Base-by-base conservation (phyloP, 140 eudicot genomes). In the Bidens hawaiensis region DNA sequence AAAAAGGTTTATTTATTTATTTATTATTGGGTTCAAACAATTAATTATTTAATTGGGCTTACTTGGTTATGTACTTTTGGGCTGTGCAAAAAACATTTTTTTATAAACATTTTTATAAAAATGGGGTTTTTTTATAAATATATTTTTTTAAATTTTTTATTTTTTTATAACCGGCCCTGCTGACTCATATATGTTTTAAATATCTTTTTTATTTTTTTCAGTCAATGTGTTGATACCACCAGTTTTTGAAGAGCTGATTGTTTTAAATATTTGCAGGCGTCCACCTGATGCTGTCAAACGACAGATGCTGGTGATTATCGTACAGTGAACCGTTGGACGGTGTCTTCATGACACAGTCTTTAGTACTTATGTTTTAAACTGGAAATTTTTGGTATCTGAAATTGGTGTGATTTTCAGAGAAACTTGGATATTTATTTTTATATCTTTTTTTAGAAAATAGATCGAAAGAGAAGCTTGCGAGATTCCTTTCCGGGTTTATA, bases 231-330 rank as follows among this genome's bases (percentile, higher is more conserved):
- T n/a, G n/a, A n/a, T n/a, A n/a, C n/a, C n/a, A n/a, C n/a, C n/a
- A n/a, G n/a, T n/a, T n/a, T n/a, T n/a, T n/a, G n/a, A n/a, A n/a
- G n/a, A n/a, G n/a, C n/a, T n/a, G n/a, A n/a, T n/a, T n/a, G n/a
- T n/a, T n/a, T n/a, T n/a, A n/a, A n/a, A n/a, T n/a, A 14, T 67
- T 19, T 74, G 70, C 79, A 67, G 76, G 48, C 56, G 38, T 50
- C 58, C 43, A 19, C 58, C n/a, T 62, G 65, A 71, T 71, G 64
- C 3, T 49, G 50, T 51, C 55, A 67, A 60, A 45, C 31, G 43
- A 17, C 7, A 12, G 11, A 22, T n/a, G n/a, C n/a, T n/a, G n/a
- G n/a, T n/a, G n/a, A n/a, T n/a, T n/a, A n/a, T n/a, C n/a, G n/a
- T n/a, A n/a, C n/a, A n/a, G n/a, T n/a, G n/a, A n/a, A 70, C 43